A percentile compares a stretch with the other conserved stretches of the same genome.
Conservation (phyloP, 345 rosid genomes). For the Atalantia buxifolia region DNA sequence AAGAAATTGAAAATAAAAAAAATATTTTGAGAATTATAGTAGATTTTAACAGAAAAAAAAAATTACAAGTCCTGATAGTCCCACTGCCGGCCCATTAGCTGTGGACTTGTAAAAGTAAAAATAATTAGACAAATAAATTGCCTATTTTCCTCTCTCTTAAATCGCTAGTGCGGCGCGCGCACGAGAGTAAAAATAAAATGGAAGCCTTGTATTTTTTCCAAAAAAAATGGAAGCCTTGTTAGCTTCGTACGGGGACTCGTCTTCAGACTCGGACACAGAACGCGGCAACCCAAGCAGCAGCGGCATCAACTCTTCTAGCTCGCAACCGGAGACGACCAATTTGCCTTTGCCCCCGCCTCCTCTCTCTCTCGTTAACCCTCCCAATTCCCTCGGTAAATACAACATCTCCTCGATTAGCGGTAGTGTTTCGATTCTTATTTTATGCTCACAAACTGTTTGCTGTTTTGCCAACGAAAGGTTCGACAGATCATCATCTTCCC, state of each 20-base stretch:
- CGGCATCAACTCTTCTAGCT: constrained; percentile 1
- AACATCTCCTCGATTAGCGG: not conserved
- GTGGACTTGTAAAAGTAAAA: no score
- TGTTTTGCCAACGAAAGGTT: constrained; percentile 21
- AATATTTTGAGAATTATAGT: no score
- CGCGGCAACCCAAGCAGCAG: constrained; percentile 15
- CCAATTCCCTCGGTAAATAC: constrained; percentile 45
- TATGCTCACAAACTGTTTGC: constrained; percentile 17
- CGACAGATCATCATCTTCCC: constrained; percentile 28
- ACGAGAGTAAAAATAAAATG: not conserved
- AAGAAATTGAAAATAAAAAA: no score
- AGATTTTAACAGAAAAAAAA: no score
- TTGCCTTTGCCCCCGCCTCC: constrained; percentile 71
- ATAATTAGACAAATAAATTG: no score
- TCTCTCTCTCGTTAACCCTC: constrained; percentile 59
- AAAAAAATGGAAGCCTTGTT: constrained; percentile 57
- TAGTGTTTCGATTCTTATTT: no score
- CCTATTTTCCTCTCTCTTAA: no score
- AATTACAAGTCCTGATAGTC: no score
- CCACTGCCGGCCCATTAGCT: no score
- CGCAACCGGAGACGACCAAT: constrained; percentile 5
- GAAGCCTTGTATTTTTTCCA: no score
- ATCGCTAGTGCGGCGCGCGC: not conserved
- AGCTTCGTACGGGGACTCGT: constrained; percentile 59
- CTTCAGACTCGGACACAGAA: constrained; percentile 54